A percentile compares a stretch with the other conserved stretches of the same genome.
Evolutionary conservation across 306 rosid species (phyloP).

Genomic region (cucumber (Cucumis sativus)): DNA sequence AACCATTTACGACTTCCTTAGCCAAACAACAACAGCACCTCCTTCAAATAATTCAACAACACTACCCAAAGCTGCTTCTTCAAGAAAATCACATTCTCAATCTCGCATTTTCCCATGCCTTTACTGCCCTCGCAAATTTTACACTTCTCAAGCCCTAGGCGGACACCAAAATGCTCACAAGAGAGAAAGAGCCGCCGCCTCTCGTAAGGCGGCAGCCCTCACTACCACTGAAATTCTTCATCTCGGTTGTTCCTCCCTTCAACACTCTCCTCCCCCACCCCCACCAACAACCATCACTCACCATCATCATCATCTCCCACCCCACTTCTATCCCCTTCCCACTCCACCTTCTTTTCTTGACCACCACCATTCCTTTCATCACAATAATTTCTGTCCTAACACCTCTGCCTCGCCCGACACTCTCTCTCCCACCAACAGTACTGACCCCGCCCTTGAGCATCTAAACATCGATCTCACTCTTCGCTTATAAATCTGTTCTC

Average conservation of each 20-base stretch:
- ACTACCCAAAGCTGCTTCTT: not conserved
- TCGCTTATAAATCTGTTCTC: conserved; percentile 22
- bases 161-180: conserved; percentile 97
- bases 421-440: conserved; percentile 5
- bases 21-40: not conserved
- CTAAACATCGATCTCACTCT: conserved; percentile 45
- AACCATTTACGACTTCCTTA: conserved; percentile 2
- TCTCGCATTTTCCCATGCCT: conserved; percentile 5
- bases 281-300: not conserved
- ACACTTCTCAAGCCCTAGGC: conserved; percentile 84
- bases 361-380: not conserved
- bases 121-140: conserved; percentile 59
- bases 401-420: not conserved
- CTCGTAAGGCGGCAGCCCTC: not conserved
- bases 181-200: conserved; percentile 66
- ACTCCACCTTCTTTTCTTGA: not conserved
- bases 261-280: not conserved
- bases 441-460: conserved; percentile 9
- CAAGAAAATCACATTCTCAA: not conserved
- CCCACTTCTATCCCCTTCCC: not conserved
- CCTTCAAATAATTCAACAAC: not conserved
- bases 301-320: not conserved
- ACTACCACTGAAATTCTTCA: not conserved
- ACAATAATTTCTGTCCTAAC: not conserved
- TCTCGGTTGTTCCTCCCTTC: not conserved